Conservation (phyloP, 2,329 filamentous ascomycete species). For the Hypoxylon sp. region DNA sequence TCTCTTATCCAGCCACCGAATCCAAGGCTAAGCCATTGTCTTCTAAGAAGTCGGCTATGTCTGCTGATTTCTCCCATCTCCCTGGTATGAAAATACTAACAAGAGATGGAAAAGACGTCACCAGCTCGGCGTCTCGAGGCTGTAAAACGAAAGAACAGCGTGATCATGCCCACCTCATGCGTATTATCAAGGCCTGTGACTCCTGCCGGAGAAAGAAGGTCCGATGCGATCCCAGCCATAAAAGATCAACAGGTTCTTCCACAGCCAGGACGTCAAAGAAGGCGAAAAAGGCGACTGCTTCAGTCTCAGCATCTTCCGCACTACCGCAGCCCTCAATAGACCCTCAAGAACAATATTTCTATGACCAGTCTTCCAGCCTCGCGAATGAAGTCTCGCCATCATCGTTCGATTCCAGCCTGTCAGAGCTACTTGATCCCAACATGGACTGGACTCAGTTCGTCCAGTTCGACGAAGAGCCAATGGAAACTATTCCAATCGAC, state of each 20-base stretch:
- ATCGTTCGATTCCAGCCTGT: constrained; percentile 35
- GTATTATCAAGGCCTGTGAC: constrained; percentile 73
- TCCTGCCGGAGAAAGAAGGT: constrained; percentile 70
- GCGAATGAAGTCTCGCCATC: constrained; percentile 25
- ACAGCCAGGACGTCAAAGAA: constrained; percentile 54
- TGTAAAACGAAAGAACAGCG: constrained; percentile 74
- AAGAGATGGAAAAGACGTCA: constrained; percentile 69
- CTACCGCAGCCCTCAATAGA: constrained; percentile 31
- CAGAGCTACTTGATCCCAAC: constrained; percentile 34
- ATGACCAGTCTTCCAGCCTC: constrained; percentile 31
- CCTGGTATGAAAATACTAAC: constrained; percentile 75
- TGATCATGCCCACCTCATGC: constrained; percentile 72
- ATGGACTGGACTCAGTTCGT: constrained; percentile 59
- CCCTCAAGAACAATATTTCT: constrained; percentile 16
- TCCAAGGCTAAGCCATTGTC: constrained; percentile 41
- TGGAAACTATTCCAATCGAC: constrained; percentile 47
- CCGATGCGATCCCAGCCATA: constrained; percentile 68
- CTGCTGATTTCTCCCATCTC: constrained; percentile 59
- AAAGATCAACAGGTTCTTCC: constrained; percentile 53
- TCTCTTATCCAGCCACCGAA: constrained; percentile 45
- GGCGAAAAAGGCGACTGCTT: constrained; percentile 45
- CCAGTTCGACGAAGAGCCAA: constrained; percentile 52
- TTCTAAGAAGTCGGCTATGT: constrained; percentile 43
- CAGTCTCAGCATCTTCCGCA: constrained; percentile 35
- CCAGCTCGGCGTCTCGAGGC: constrained; percentile 67